Evolutionary conservation across 345 rosid genomes (phyloP).

Genomic region (Citrus medica): DNA sequence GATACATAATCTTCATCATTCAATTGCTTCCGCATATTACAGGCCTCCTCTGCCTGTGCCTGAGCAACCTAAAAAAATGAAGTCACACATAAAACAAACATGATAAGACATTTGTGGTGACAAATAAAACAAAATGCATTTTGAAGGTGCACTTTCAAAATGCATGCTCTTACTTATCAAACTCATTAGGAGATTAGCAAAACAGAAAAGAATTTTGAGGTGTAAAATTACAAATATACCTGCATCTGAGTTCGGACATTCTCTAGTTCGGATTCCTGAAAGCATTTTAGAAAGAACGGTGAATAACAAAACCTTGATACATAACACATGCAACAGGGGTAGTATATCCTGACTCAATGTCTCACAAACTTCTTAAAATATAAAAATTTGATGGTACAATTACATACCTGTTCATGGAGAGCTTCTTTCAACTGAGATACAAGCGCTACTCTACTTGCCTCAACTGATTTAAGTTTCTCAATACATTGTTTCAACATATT

Average conservation of each 20-base stretch:
- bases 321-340: background rate
- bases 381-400: background rate
- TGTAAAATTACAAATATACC: constrained; percentile 32
- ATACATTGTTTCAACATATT: constrained; percentile 62
- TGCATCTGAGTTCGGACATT: constrained; percentile 80
- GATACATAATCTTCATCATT: constrained; percentile 46
- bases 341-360: background rate
- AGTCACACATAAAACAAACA: background rate
- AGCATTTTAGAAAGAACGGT: constrained; percentile 8
- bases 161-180: background rate
- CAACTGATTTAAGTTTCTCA: constrained; percentile 78
- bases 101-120: background rate
- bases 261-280: constrained; percentile 84
- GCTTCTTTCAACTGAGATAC: constrained; percentile 85
- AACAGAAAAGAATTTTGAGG: background rate
- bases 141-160: background rate
- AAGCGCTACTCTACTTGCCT: constrained; percentile 67
- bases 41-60: constrained; percentile 71
- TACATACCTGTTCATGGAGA: constrained; percentile 64
- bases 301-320: background rate
- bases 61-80: constrained; percentile 58
- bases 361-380: background rate
- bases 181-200: background rate
- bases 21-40: constrained; percentile 63
- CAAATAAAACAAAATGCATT: background rate